Conservation (phyloP, 441 rosid genomes). For the Flueggea neowawraea region DNA sequence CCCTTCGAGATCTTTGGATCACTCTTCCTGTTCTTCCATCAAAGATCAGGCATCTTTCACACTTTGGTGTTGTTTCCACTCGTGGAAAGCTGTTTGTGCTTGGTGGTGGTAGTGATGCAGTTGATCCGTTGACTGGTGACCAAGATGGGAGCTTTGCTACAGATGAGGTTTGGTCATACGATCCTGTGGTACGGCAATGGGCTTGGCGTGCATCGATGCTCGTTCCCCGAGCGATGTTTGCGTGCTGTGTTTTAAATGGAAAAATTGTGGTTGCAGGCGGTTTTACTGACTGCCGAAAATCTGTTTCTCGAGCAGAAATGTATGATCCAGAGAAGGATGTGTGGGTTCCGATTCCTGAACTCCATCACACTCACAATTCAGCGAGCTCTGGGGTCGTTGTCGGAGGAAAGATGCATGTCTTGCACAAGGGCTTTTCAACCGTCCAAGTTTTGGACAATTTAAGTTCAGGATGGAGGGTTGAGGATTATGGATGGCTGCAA, state of each 20-base stretch:
- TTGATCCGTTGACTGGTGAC: constrained; percentile 87
- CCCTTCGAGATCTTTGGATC: constrained; percentile 74
- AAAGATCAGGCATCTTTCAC: constrained; percentile 74
- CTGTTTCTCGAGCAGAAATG: constrained; percentile 88
- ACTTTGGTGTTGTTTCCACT: constrained; percentile 73
- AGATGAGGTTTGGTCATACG: constrained; percentile 91
- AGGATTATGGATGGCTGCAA: constrained; percentile 79
- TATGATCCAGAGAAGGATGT: constrained; percentile 75
- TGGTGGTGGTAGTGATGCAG: constrained; percentile 96
- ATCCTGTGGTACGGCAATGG: constrained; percentile 66
- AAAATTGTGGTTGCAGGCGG: constrained; percentile 92
- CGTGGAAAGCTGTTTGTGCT: constrained; percentile 74
- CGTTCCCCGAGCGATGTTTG: constrained; percentile 97
- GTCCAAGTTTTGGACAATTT: constrained; percentile 76
- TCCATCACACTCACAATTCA: constrained; percentile 79
- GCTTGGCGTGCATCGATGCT: constrained; percentile 64
- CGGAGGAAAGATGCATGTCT: constrained; percentile 66
- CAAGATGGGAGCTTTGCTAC: constrained; percentile 94
- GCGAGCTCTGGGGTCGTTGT: constrained; percentile 84
- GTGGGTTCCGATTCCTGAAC: constrained; percentile 81
- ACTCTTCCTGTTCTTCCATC: constrained; percentile 92
- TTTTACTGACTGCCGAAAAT: constrained; percentile 84
- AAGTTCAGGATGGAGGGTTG: constrained; percentile 63
- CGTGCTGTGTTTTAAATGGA: constrained; percentile 78
- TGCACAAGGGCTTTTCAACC: constrained; percentile 82